Evolutionary conservation across 116 monocot genomes (phyloP).

Genomic region (Zostera marina): DNA sequence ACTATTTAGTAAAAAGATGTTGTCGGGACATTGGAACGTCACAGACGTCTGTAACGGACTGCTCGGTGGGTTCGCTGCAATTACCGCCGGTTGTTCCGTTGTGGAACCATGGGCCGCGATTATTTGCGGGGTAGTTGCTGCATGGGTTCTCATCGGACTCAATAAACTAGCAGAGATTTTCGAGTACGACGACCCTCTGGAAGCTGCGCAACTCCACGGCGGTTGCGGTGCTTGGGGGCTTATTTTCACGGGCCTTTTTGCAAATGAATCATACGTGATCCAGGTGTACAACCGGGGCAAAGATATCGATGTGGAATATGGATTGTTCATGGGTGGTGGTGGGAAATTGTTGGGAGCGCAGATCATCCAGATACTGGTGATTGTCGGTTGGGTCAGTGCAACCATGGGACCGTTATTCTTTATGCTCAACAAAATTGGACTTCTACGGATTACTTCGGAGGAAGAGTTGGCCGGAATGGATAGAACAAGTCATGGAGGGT

Average conservation of each 20-base stretch:
- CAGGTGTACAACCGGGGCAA: conserved; percentile 29
- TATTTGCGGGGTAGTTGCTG: conserved; percentile 18
- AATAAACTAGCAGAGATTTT: conserved; percentile 36
- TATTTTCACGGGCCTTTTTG: conserved; percentile 58
- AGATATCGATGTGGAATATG: conserved; percentile 29
- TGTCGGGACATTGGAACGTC: conserved; percentile 27
- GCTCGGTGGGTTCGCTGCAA: conserved; percentile 22
- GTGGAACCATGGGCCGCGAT: conserved; percentile 33
- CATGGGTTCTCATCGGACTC: conserved; percentile 41
- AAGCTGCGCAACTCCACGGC: conserved; percentile 64
- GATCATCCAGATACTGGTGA: conserved; percentile 36
- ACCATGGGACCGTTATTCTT: conserved; percentile 63
- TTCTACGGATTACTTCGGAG: conserved; percentile 45
- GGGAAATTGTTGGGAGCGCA: conserved; percentile 56
- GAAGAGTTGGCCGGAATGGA: conserved; percentile 62
- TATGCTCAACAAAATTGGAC: conserved; percentile 12
- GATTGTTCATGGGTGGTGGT: conserved; percentile 62
- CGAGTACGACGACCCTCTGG: conserved; percentile 55
- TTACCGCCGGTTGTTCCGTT: conserved; percentile 26
- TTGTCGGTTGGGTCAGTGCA: conserved; percentile 53
- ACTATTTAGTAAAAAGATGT: conserved; percentile 14
- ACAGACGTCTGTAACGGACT: conserved; percentile 34
- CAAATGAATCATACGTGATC: conserved; percentile 36
- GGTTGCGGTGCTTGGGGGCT: conserved; percentile 61
- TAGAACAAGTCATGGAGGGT: conserved; percentile 27